Evolutionary conservation across 805 yeast species (phyloP), one percentile per base, ranked within the genome.

Genomic region (Wickerhamomyces mucosus): DNA sequence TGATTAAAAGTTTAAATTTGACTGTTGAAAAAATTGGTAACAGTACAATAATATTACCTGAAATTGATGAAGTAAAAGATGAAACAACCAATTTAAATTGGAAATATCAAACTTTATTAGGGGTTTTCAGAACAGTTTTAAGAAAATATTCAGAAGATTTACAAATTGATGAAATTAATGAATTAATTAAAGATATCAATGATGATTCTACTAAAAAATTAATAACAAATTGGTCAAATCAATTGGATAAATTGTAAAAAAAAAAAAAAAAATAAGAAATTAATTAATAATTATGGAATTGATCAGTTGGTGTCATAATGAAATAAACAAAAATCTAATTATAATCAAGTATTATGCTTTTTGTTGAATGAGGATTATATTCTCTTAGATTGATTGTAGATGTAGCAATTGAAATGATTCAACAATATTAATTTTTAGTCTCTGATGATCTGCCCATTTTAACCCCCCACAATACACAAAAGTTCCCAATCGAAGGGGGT

Each of bases 81-180:
- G 58, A 52, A 18, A 48, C 45, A 6, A 41, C 50, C 18, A 69
- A 66, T 37, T 24, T 50, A 8, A 41, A 45, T 19, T 67, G 71
- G 71, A 65, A 65, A 33, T 62, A 65, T 32, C 54, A 56, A 19
- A 50, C 58, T 7, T 39, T 56, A 9, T 29, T 59, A 27, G 55
- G 61, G 13, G 55, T 67, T 28, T 31, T 57, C 12, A 62, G 62
- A 44, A 53, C 65, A 33, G 15, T 59, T 11, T 28, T 64, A 33
- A 61, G 69, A 54, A 63, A 61, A 32, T 59, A 59, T 33, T 68
- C 73, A 3, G 61, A 56, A 23, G 68, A 72, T 13, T 72, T 41
- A 44, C 45, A 38, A 10, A 30, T 49, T 4, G 51, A 48, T 3
- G 48, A 54, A 18, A 57, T 66, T 35, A 51, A 43, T 20, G 48